Conservation (phyloP, 192 early-diverging fungal species). For the Neocallimastix lanati region DNA sequence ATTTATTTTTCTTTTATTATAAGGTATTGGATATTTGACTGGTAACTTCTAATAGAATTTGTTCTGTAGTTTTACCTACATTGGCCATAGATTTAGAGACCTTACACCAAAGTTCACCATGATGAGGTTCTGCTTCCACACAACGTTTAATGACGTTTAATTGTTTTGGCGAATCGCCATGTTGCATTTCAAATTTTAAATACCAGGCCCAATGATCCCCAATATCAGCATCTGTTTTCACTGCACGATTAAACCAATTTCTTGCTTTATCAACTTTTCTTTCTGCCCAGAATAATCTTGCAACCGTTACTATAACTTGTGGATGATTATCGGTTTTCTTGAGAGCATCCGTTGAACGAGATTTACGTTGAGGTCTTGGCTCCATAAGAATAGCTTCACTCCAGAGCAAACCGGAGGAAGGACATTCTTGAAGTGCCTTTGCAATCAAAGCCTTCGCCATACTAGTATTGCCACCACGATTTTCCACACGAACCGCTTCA, state of each 20-base stretch:
- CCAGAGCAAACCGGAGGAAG: constrained; percentile 68
- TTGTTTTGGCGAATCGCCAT: constrained; percentile 38
- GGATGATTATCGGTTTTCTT: constrained; percentile 81
- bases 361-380: constrained; percentile 67
- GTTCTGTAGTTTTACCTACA: constrained; percentile 41
- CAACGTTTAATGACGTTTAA: constrained; percentile 45
- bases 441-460: constrained; percentile 60
- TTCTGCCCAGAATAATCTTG: constrained; percentile 84
- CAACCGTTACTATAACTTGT: constrained; percentile 56
- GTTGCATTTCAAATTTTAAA: constrained; percentile 71
- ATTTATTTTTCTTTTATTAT: too few relatives aligned
- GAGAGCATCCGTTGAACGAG: constrained; percentile 72
- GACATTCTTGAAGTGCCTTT: constrained; percentile 87
- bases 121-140: constrained; percentile 58
- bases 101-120: constrained; percentile 75
- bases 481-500: constrained; percentile 61
- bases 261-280: constrained; percentile 83
- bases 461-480: constrained; percentile 43
- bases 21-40: background rate
- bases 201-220: constrained; percentile 95
- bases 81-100: constrained; percentile 60
- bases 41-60: constrained; percentile 16
- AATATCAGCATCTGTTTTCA: constrained; percentile 60
- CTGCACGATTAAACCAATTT: constrained; percentile 74
- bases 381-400: constrained; percentile 72